phyloP scores from a whole-genome alignment of 2,329 filamentous ascomycete genomes.

The Alternaria sp. region DNA sequence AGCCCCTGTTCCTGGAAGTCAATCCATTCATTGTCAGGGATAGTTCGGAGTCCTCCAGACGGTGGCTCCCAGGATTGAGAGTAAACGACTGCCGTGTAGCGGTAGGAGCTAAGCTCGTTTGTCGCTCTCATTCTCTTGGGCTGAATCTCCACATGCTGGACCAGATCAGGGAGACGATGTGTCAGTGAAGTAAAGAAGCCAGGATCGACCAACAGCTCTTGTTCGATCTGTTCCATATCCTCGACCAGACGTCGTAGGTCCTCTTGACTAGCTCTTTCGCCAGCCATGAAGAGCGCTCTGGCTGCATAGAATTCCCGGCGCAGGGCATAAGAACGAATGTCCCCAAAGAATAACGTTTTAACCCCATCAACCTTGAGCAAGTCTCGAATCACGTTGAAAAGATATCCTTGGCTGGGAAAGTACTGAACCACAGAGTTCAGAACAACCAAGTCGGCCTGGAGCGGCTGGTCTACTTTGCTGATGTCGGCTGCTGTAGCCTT shows the following conservation, averaged over 20 bases:
- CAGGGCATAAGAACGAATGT: constrained; percentile 12
- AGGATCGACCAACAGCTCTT: constrained; percentile 10
- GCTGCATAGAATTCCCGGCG: constrained; percentile 7
- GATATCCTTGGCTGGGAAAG: constrained; percentile 21
- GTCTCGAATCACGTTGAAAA: constrained; percentile 6
- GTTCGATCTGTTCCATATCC: constrained; percentile 2
- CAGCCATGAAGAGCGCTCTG: not conserved
- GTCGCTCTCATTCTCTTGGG: constrained; percentile 17
- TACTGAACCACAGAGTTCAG: constrained; percentile 21
- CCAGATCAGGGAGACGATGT: not conserved
- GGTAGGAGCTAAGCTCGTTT: constrained; percentile 21
- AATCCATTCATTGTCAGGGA: not conserved
- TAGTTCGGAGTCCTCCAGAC: no score
- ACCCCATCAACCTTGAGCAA: constrained; percentile 1
- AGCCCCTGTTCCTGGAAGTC: not conserved
- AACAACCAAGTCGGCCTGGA: constrained; percentile 1
- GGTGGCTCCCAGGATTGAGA: not conserved
- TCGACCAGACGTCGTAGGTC: constrained; percentile 5
- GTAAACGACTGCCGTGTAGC: constrained; percentile 15
- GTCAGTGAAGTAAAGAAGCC: constrained; percentile 8
- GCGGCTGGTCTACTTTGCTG: not conserved
- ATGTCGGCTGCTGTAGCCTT: not conserved
- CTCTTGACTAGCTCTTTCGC: not conserved
- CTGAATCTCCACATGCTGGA: constrained; percentile 13
- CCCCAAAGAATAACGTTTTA: constrained; percentile 11